Evolutionary conservation across 129 eudicot genomes (phyloP).

Genomic region (carrot (Daucus carota)): DH1_v3.0 NC_030381.2:30715501-30716000

Average conservation of each 20-base stretch:
- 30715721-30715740: conserved; percentile 64
- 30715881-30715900: too few species aligned
- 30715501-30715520: conserved; percentile 52
- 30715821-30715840: too few species aligned
- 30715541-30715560: not conserved
- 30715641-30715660: conserved; percentile 73
- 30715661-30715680: conserved; percentile 94
- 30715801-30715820: too few species aligned
- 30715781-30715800: too few species aligned
- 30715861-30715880: too few species aligned
- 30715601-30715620: conserved; percentile 91
- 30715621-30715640: conserved; percentile 89
- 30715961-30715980: too few species aligned
- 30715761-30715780: too few species aligned
- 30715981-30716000: too few species aligned
- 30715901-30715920: too few species aligned
- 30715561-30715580: not conserved
- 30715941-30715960: too few species aligned
- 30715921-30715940: too few species aligned
- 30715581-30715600: conserved; percentile 63
- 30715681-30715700: conserved; percentile 74
- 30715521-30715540: not conserved
- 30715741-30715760: not conserved
- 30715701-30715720: conserved; percentile 87
- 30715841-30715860: too few species aligned